Base-by-base conservation (phyloP, 306 rosid genomes). In the Dryas octopetala region DNA sequence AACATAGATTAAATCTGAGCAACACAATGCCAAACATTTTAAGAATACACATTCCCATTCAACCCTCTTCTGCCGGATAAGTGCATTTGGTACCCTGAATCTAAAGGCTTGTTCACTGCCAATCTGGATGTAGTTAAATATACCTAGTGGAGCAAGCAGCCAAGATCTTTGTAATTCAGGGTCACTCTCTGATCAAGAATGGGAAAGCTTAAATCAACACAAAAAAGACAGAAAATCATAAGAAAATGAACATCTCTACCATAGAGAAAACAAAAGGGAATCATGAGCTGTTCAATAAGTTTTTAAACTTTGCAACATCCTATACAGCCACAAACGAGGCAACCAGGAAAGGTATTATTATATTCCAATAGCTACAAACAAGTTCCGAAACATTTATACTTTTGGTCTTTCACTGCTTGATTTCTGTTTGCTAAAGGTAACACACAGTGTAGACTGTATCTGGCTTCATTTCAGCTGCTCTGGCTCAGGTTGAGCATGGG, bases 401-500 rank as follows among this genome's bases (percentile, higher is more conserved):
- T 60, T 38, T 71, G 26, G 6, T 43, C 78, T 51, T 47, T 74
- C 78, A 52, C 40, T n/a, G 8, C 58, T 60, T 16, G 66, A 10
- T 74, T 62, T 52, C 28, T 43, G 73, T 45, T 75, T 55, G 49
- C 2, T 28, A 61, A 28, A 54, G 3, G 71, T 28, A 60, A 63
- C 60, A 59, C 50, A 74, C 71, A 14, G 12, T 23, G 55, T 13
- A 14, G 69, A 19, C 7, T 6, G n/a, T 55, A 61, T 44, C 73
- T 40, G 76, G 63, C 50, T 63, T 53, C 58, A 41, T 40, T 68
- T 86, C 84, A 73, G 68, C 83, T 69, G 62, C 78, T 58, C 54
- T 26, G 6, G 5, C 76, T 57, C 72, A 5, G 77, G 54, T 62
- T 88, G 68, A 75, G 87, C 62, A 26, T 63, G 81, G 1, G 88